Evolutionary conservation across 805 yeast genomes (phyloP), one percentile per base, ranked within the genome.

Genomic region (Teunomyces pallodes): DNA sequence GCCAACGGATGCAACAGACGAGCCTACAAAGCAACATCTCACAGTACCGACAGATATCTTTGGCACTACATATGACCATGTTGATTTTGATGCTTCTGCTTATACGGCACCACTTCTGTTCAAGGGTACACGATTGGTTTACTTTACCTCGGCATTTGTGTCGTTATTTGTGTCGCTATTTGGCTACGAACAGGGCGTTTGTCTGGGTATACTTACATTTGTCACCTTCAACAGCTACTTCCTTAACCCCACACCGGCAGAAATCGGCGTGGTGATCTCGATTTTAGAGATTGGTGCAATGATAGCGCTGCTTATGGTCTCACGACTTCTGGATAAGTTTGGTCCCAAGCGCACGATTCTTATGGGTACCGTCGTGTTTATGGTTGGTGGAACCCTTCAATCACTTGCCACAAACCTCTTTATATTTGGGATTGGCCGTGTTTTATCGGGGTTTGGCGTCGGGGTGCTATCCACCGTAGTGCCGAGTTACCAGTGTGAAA

Each of bases 211-310:
- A 41, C 71, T 91, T 46, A 86, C 94, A 1, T 90, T 87, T 43
- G 77, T 75, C 7, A 77, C 85, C 47, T 90, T 90, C 66, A 79
- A 79, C 51, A 71, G 70, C 16, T 88, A 84, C 65, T 90, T 88
- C 66, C 61, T 83, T 54, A 60, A 87, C 42, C 97, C 97, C 1
- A 70, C 84, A 3, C 78, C 94, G 12, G 77, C 89, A 1, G 77
- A 80, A 51, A 80, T 90, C 36, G 97, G 97, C 16, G 80, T 92
- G 2, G 86, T 90, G 78, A 94, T 90, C 9, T 90, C 96, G 12
- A 86, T 90, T 47, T 72, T 90, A 46, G 97, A 90, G 66, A 77
- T 90, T 28, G 97, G 97, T 38, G 96, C 97, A 0, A 72, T 90
- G 62, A 66, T 87, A 0, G 83, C 92, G 3, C 87, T 96, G 3